Conservation (phyloP, 2,329 filamentous ascomycete genomes). For the Colletotrichum higginsianum region DNA sequence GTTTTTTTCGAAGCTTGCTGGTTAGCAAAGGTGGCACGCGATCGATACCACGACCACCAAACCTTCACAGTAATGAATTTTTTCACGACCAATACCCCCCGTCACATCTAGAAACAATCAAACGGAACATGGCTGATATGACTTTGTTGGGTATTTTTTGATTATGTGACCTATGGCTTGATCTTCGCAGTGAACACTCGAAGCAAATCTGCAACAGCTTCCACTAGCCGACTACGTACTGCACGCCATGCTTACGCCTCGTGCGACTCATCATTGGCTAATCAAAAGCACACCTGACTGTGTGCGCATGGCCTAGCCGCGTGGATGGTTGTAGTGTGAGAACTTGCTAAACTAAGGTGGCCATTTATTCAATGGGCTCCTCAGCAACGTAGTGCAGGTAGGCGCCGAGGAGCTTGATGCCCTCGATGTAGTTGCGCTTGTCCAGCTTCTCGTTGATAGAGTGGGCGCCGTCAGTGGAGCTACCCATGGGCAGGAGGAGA, state of each 20-base stretch:
- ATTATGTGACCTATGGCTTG: conserved; percentile 23
- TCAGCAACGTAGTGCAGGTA: conserved; percentile 97
- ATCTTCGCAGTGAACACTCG: not conserved
- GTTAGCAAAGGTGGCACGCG: not conserved
- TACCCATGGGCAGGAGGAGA: conserved; percentile 94
- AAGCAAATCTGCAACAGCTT: conserved; percentile 4
- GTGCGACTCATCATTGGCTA: conserved; percentile 2
- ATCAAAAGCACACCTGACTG: not conserved
- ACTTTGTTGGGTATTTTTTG: conserved; percentile 37
- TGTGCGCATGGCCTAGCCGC: not conserved
- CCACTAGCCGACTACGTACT: not conserved
- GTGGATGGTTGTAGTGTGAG: not conserved
- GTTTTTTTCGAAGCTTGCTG: not conserved
- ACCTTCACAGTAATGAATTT: conserved; percentile 2
- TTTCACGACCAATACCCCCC: conserved; percentile 35
- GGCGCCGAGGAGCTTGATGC: conserved; percentile 93
- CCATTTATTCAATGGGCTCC: conserved; percentile 72
- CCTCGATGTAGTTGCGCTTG: conserved; percentile 97
- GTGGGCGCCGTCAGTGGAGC: conserved; percentile 95
- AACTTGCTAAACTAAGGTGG: not conserved
- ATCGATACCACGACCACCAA: conserved; percentile 13
- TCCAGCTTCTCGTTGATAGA: conserved; percentile 99
- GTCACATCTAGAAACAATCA: conserved; percentile 12
- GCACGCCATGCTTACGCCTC: not conserved
- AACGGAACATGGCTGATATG: conserved; percentile 18